Evolutionary conservation across 768 basidiomycete species (phyloP).

Genomic region (Mycena galopus): DNA sequence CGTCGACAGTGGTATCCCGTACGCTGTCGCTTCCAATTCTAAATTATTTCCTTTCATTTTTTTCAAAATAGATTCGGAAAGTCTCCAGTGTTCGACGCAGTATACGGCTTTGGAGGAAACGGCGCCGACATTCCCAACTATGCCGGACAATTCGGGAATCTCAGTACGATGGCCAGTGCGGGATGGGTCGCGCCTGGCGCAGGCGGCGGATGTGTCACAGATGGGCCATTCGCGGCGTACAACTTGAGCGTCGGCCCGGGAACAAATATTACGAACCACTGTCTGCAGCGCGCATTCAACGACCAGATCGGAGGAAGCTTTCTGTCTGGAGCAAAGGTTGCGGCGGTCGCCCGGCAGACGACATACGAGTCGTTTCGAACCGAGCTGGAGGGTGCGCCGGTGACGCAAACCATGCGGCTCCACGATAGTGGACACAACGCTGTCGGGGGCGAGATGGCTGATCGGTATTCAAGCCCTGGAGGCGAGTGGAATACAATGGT

Average conservation of each 20-base stretch:
- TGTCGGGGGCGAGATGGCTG: slow-evolving; percentile 51
- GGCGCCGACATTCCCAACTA: slow-evolving; percentile 46
- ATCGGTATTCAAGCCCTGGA: slow-evolving; percentile 54
- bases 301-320: slow-evolving; percentile 35
- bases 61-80: slow-evolving; percentile 42
- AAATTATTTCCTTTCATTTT: not conserved
- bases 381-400: slow-evolving; percentile 51
- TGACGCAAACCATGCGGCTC: slow-evolving; percentile 42
- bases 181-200: slow-evolving; percentile 29
- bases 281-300: slow-evolving; percentile 51
- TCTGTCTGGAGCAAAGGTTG: slow-evolving; percentile 39
- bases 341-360: slow-evolving; percentile 38
- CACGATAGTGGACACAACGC: slow-evolving; percentile 54
- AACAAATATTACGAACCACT: slow-evolving; percentile 46
- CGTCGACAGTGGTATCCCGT: slow-evolving; percentile 42
- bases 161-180: slow-evolving; percentile 13
- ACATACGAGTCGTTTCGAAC: slow-evolving; percentile 51
- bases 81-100: slow-evolving; percentile 52
- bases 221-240: slow-evolving; percentile 53
- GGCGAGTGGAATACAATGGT: slow-evolving; percentile 42
- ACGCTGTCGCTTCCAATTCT: slow-evolving; percentile 17
- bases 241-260: slow-evolving; percentile 52
- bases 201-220: slow-evolving; percentile 44
- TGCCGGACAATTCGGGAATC: slow-evolving; percentile 30
- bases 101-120: slow-evolving; percentile 54